These are phyloP conservation scores for Talaromyces sp. DNA, from an alignment of 2,329 filamentous ascomycete species.

Conservation along the genomic window DNA sequence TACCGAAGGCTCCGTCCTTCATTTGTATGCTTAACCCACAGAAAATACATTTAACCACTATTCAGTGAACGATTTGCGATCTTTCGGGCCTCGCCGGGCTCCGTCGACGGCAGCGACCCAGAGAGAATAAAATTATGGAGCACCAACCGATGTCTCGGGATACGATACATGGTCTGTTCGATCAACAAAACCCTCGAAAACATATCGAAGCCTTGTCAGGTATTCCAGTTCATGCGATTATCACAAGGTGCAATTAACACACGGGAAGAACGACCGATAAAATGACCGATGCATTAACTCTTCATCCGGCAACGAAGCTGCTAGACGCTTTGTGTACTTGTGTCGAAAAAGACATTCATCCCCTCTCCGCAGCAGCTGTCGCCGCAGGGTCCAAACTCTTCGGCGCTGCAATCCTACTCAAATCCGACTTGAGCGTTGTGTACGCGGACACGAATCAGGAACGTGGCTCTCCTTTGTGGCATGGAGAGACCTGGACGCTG, in stretches of 20 bases:
- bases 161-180: too few relatives aligned
- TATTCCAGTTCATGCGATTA: neutral
- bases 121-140: neutral
- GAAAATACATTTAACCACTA: neutral
- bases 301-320: conserved; percentile 10
- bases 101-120: neutral
- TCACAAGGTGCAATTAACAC: neutral
- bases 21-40: neutral
- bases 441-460: conserved; percentile 16
- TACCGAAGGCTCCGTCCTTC: neutral
- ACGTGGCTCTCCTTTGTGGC: conserved; percentile 14
- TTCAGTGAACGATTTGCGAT: neutral
- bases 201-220: neutral
- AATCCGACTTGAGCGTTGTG: conserved; percentile 13
- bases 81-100: neutral
- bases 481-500: conserved; percentile 16
- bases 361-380: conserved; percentile 12
- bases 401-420: conserved; percentile 11
- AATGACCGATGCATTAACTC: conserved; percentile 13
- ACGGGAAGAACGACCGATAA: neutral
- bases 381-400: conserved; percentile 14
- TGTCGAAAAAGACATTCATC: conserved; percentile 13
- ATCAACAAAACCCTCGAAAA: too few relatives aligned
- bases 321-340: conserved; percentile 12
- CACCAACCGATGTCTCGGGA: neutral